Base-by-base conservation (phyloP, 345 rosid species). In the Euphorbia pulcherrima region DNA sequence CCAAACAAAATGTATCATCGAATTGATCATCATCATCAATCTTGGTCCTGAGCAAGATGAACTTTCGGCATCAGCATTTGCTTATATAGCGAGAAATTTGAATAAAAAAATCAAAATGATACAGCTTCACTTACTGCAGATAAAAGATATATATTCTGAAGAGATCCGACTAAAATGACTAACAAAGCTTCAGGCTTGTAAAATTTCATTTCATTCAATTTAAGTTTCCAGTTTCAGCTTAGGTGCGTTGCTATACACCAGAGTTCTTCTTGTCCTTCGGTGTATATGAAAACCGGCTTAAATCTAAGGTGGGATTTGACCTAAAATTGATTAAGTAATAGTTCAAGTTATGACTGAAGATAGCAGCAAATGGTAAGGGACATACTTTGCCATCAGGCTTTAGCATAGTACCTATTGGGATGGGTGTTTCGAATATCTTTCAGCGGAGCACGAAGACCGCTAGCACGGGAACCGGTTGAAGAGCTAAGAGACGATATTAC, bases 361-460 rank as follows among this genome's bases (percentile, higher is more conserved):
- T 17, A 56, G 13, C 26, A 26, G 62, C 35, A 30, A 41, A 54
- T 28, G 11, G 18, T 20, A 8, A 33, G 29, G 33, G 8, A 41
- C 10, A 66, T 14, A 37, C 17, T 17, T 48, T 16, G 26, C n/a
- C 53, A 55, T 37, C 27, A 59, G 59, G 46, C 47, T 35, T n/a
- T 18, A 46, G 40, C 21, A 58, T 44, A 53, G 72, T 77, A 91
- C 97, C 95, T 78, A 44, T 70, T 78, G 60, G 68, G 75, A 66
- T 69, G 66, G 63, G 80, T 75, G 67, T 81, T 89, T 62, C 57
- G 78, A 67, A 90, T 67, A 67, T 89, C 89, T 80, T 82, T 94
- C 12, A 94, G 68, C 70, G 97, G 99, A 37, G 96, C 89, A 47
- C 92, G 92, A 13, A 94, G 95, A 74, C 99, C 96, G 21, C 99